These are phyloP conservation scores for Lecanicillium sp. DNA, from an alignment of 2,329 filamentous ascomycete species.

Conservation along the genomic window DNA sequence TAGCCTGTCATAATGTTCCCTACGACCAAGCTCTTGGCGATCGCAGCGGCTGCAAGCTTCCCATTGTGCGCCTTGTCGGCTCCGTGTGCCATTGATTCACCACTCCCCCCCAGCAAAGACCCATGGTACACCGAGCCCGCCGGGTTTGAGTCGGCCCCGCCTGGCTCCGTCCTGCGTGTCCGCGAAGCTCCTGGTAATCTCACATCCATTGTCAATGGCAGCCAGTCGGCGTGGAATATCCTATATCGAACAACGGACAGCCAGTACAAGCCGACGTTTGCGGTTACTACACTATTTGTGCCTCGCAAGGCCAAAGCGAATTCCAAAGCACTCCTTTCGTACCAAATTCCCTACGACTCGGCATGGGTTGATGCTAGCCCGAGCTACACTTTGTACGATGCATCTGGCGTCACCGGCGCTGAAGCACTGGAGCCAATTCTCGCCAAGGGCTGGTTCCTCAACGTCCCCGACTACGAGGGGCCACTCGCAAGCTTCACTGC, in stretches of 20 bases:
- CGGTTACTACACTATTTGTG: constrained; percentile 26
- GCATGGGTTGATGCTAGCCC: constrained; percentile 27
- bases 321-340: constrained; percentile 22
- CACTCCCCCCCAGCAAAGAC: constrained; percentile 23
- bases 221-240: constrained; percentile 21
- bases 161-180: constrained; percentile 10
- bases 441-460: constrained; percentile 33
- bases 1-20: no score
- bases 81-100: no score
- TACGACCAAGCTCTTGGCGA: no score
- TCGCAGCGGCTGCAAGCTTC: no score
- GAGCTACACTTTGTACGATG: constrained; percentile 22
- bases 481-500: constrained; percentile 35
- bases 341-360: constrained; percentile 28
- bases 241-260: constrained; percentile 28
- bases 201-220: constrained; percentile 8
- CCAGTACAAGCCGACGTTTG: constrained; percentile 23
- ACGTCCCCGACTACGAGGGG: constrained; percentile 38
- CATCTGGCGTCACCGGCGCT: constrained; percentile 9
- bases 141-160: constrained; percentile 13
- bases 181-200: constrained; percentile 9
- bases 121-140: constrained; percentile 25
- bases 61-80: no score
- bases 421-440: constrained; percentile 18
- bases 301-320: constrained; percentile 9